Evolutionary conservation across 192 early-diverging fungal genomes (phyloP).

Genomic region (Coemansia asiatica): DNA sequence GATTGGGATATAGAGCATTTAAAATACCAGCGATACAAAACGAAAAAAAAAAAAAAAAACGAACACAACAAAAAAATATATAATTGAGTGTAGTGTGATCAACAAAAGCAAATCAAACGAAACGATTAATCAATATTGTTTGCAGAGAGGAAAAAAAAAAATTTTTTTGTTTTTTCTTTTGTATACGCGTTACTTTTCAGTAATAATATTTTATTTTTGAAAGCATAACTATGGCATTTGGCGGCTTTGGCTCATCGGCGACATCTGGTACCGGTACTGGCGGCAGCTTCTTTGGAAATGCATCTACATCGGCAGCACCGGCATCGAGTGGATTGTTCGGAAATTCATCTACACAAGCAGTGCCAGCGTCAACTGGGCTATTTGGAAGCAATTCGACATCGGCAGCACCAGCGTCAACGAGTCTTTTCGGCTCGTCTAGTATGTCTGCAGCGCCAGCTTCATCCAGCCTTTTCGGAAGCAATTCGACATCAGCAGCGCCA

Average conservation of each 20-base stretch:
- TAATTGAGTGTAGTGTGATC: too few species aligned
- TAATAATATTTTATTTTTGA: too few species aligned
- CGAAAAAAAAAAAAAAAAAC: too few species aligned
- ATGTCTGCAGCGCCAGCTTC: not conserved
- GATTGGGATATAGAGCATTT: too few species aligned
- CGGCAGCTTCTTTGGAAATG: constrained; percentile 12
- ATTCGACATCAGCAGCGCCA: not conserved
- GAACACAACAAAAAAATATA: too few species aligned
- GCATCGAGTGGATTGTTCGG: constrained; percentile 1
- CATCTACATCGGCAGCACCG: not conserved
- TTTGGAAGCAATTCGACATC: not conserved
- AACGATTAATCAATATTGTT: too few species aligned
- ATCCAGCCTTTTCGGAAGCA: not conserved
- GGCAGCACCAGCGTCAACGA: constrained; percentile 3
- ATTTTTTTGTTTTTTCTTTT: not conserved
- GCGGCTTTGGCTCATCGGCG: constrained; percentile 2
- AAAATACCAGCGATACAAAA: too few species aligned
- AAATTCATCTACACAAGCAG: not conserved
- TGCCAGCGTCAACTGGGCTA: not conserved
- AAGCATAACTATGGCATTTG: too few species aligned
- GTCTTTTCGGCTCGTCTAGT: not conserved
- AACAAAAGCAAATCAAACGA: too few species aligned
- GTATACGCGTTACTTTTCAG: not conserved
- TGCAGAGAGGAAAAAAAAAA: too few species aligned
- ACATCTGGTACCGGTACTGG: not conserved